Base-by-base conservation (phyloP, 2,329 filamentous ascomycete species). In the Didymella glomerata region DNA sequence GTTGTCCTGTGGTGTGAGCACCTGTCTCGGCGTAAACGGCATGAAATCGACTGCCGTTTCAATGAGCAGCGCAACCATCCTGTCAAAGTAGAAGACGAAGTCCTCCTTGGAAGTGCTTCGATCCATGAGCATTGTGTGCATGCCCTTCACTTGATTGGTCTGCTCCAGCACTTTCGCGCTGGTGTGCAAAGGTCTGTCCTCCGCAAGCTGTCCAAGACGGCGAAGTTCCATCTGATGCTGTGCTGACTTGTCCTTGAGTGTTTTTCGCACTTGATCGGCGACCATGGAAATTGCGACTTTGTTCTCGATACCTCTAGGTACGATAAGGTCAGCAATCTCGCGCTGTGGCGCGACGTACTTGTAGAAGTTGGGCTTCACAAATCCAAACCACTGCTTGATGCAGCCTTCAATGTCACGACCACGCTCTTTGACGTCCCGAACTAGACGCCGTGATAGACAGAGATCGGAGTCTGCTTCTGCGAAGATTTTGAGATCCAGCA, bases 1-100 rank as follows among this genome's bases (percentile, higher is more conserved):
- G 60, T 86, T 79, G 5, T 88, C 86, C 53, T 87, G 83, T 0
- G 94, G 90, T 0, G 94, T 98, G 41, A 85, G 80, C 51, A 97
- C 84, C 13, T 81, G 81, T 14, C 79, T 77, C 16, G 86, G 83
- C 20, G 84, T 78, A 76, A 94, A 97, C 16, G 86, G 84, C 56
- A 92, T 90, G 72, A 76, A 75, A 38, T 74, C 70, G 11, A 69
- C 62, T 52, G 79, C 84, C 72, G 80, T 85, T 77, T 98, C 94
- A 46, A 98, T 86, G 25, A 98, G 83, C 51, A 97, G 82, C n/a
- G 90, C 87, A 2, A 91, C 88, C 36, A 98, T 82, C 36, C 95
- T 87, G 77, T 99, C 93, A 76, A 98, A 97, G 78, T 98, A 98
- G 78, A 98, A 98, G 62, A 97, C 92, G 75, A 97, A 98, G 68